Evolutionary conservation across 352 stramenopile species (phyloP).

Genomic region (Phytophthora podocarpi): DNA sequence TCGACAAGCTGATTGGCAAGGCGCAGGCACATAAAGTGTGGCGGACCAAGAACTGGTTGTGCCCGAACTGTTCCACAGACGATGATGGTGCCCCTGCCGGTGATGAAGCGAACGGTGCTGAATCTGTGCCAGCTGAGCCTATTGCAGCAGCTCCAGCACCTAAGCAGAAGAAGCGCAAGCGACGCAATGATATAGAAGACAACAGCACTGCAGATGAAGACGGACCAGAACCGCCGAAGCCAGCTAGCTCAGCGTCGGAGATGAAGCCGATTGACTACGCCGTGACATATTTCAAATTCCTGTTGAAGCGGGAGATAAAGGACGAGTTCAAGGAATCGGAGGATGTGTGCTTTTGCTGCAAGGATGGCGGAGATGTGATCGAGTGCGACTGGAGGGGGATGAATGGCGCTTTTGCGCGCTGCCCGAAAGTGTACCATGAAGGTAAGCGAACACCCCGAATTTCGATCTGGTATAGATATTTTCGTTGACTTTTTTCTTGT

Average conservation of each 20-base stretch:
- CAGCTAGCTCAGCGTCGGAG: not conserved
- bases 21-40: constrained; percentile 59
- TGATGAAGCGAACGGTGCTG: not conserved
- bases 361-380: constrained; percentile 79
- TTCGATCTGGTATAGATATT: not conserved
- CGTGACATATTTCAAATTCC: constrained; percentile 71
- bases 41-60: constrained; percentile 64
- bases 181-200: constrained; percentile 33
- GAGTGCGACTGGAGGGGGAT: constrained; percentile 77
- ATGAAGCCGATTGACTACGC: constrained; percentile 73
- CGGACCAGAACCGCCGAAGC: not conserved
- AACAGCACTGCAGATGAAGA: constrained; percentile 28
- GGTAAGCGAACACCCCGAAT: constrained; percentile 28
- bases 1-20: constrained; percentile 68
- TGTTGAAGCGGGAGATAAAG: constrained; percentile 49
- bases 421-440: constrained; percentile 85
- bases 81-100: constrained; percentile 2
- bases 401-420: constrained; percentile 43
- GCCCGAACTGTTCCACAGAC: constrained; percentile 60
- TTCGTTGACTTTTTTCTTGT: not conserved
- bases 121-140: not conserved
- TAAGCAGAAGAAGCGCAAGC: constrained; percentile 59
- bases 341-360: constrained; percentile 87
- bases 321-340: constrained; percentile 57
- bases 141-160: not conserved